Percentiles rank a stretch among this genome's conserved stretches.
Conservation (phyloP, 352 stramenopile genomes). For the Aphanomyces astaci region DNA sequence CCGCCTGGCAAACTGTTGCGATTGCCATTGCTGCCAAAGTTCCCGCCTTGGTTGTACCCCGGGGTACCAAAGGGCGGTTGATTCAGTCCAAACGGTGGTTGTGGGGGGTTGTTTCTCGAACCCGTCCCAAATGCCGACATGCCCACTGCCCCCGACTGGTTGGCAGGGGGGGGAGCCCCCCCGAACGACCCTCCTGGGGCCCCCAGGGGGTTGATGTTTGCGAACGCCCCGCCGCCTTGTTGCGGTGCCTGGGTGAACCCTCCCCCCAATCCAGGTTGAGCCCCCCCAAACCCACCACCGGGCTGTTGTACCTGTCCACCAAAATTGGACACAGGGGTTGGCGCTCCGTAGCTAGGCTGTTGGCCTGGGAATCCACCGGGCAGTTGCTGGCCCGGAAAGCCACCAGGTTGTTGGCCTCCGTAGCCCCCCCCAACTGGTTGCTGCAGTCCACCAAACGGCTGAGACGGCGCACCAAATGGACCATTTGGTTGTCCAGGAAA, state of each 20-base stretch:
- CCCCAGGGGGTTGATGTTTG: constrained; percentile 3
- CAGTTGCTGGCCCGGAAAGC: neutral
- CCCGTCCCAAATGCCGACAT: neutral
- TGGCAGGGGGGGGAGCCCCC: neutral
- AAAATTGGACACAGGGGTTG: too few species aligned
- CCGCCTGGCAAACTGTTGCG: neutral
- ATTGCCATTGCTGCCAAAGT: constrained; percentile 19
- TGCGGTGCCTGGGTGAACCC: neutral
- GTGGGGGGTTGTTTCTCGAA: neutral
- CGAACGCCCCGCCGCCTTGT: neutral
- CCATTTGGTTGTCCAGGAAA: neutral
- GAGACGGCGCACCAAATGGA: too few species aligned
- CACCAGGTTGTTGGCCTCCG: neutral
- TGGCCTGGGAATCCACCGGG: neutral
- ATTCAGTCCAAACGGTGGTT: neutral
- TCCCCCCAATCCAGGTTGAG: constrained; percentile 5
- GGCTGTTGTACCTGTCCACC: neutral
- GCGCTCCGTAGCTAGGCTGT: neutral
- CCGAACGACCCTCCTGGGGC: neutral
- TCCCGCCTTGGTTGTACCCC: neutral
- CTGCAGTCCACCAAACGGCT: neutral
- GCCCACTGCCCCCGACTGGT: neutral
- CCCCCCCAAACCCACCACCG: neutral
- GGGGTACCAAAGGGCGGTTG: too few species aligned
- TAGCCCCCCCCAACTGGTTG: neutral